Conservation (phyloP, 129 eudicot genomes). For the Saposhnikovia divaricata region DNA sequence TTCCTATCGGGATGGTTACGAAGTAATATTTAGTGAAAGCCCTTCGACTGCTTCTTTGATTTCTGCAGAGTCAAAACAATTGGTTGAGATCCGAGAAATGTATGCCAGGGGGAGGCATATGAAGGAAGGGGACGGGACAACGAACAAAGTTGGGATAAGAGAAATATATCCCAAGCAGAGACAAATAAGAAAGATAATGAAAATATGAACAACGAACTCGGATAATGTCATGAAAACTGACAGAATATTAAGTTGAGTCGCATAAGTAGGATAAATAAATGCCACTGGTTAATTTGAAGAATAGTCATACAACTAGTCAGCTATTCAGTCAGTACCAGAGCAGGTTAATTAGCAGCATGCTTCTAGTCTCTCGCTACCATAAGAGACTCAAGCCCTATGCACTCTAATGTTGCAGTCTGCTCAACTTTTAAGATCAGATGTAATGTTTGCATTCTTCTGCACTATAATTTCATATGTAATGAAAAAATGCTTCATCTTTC, state of each 20-base stretch:
- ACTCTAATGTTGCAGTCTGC: too few relatives aligned
- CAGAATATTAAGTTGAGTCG: not conserved
- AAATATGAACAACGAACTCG: not conserved
- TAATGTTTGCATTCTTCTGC: too few relatives aligned
- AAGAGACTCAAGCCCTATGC: too few relatives aligned
- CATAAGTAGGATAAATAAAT: too few relatives aligned
- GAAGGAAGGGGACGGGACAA: not conserved
- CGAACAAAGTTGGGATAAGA: conserved; percentile 5
- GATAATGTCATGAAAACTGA: not conserved
- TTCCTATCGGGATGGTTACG: conserved; percentile 36
- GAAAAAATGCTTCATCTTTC: too few relatives aligned
- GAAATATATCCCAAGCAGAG: not conserved
- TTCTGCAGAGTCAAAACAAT: conserved; percentile 25
- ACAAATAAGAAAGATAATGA: not conserved
- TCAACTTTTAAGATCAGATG: too few relatives aligned
- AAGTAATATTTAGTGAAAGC: conserved; percentile 34
- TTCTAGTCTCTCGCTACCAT: too few relatives aligned
- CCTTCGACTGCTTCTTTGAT: conserved; percentile 40
- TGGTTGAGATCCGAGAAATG: conserved; percentile 14
- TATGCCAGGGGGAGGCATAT: not conserved
- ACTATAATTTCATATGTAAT: too few relatives aligned
- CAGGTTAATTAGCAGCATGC: too few relatives aligned
- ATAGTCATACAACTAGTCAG: too few relatives aligned
- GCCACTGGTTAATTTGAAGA: too few relatives aligned
- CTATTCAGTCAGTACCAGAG: too few relatives aligned